These are phyloP conservation scores for Phytophthora agathidicida DNA, from an alignment of 352 stramenopile genomes.

Conservation along the genomic window DNA sequence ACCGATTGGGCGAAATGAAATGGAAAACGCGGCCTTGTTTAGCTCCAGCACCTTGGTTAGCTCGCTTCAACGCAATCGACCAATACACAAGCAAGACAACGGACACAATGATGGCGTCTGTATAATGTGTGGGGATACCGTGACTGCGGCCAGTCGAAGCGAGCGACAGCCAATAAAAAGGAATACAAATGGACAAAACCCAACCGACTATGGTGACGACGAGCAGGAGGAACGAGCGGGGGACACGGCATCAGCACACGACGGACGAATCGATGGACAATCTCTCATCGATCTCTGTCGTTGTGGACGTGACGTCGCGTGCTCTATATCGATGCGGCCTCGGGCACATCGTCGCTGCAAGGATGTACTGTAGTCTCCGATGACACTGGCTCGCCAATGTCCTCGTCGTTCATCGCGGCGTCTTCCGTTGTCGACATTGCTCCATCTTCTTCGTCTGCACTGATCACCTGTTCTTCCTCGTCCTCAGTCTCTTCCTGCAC, in stretches of 20 bases:
- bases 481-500: slow-evolving; percentile 22
- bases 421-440: neutral
- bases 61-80: neutral
- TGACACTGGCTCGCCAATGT: slow-evolving; percentile 3
- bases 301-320: slow-evolving; percentile 10
- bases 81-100: slow-evolving; percentile 6
- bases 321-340: slow-evolving; percentile 33
- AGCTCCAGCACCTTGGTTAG: too few species aligned
- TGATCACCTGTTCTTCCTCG: slow-evolving; percentile 28
- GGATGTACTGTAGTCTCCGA: slow-evolving; percentile 26
- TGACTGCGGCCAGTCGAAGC: slow-evolving; percentile 23
- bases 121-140: slow-evolving; percentile 27
- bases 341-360: slow-evolving; percentile 18
- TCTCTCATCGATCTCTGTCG: slow-evolving; percentile 7
- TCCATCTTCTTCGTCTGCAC: slow-evolving; percentile 23
- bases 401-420: slow-evolving; percentile 13
- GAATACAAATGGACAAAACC: slow-evolving; percentile 46
- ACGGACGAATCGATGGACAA: neutral
- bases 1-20: slow-evolving; percentile 26
- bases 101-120: slow-evolving; percentile 26
- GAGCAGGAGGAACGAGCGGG: slow-evolving; percentile 13
- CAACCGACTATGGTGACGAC: slow-evolving; percentile 22
- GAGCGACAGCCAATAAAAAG: slow-evolving; percentile 40
- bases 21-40: too few species aligned
- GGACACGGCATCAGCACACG: neutral